Base-by-base conservation (phyloP, 495 filamentous ascomycete species). In the Neurospora discreta region DNA sequence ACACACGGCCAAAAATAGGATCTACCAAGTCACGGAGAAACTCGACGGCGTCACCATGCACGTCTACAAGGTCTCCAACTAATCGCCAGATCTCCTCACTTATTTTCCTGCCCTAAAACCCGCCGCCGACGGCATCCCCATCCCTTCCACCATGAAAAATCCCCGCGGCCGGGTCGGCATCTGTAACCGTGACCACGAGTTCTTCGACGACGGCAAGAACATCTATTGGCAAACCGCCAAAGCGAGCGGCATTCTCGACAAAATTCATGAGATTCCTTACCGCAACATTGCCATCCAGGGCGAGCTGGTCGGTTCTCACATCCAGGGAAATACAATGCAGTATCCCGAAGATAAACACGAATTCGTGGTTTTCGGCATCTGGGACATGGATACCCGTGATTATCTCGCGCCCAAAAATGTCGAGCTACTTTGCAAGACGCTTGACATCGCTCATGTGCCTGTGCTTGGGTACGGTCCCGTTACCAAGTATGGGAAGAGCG, bases 11-110 rank as follows among this genome's bases (percentile, higher is more conserved):
- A 9, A 38, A 4, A n/a, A 40, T 0, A 73, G 33, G 18, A 33
- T 68, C 1, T 78, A 71, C 72, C 75, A 78, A 67, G 71, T 77
- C 40, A 76, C 77, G 0, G 74, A 77, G 65, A 78, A 77, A 68
- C 68, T 77, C 18, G 77, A 78, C 68, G 77, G 77, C n/a, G 8
- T 77, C 3, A 71, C 74, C 68, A 77, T 77, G 75, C 44, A 60
- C 20, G 68, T 78, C 18, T 78, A 77, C 75, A 67, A 73, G 13
- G 43, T 75, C 65, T 46, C 68, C 26, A 41, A 41, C 13, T 33
- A 30, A 36, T 72, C 74, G 6, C 13, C 4, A 1, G 36, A 30
- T 11, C 40, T 16, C 6, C 42, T 75, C 39, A 65, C 65, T 1
- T 69, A 26, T 1, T 42, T 75, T 4, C 72, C 72, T 1, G 41